Evolutionary conservation across 345 rosid genomes (phyloP).

Genomic region (Eucalyptus regnans): DNA sequence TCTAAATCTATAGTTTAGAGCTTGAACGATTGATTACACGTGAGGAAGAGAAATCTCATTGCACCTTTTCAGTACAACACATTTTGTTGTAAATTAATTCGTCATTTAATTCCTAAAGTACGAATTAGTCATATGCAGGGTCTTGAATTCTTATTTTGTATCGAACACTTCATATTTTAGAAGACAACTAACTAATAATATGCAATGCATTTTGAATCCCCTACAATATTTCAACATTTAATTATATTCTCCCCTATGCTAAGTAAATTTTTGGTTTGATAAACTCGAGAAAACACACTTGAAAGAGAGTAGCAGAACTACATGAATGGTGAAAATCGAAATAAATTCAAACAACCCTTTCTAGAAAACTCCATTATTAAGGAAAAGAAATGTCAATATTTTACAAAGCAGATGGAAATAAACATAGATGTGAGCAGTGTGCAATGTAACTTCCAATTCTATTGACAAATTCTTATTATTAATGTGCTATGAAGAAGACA

Average conservation of each 20-base stretch:
- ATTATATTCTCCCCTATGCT: not conserved
- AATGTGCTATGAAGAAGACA: not conserved
- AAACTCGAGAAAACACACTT: not conserved
- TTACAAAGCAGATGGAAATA: not conserved
- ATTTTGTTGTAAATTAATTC: not conserved
- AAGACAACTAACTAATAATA: not conserved
- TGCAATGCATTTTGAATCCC: not conserved
- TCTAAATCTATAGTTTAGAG: not conserved
- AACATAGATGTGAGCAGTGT: not conserved
- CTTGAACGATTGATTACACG: not conserved
- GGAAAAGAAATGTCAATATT: not conserved
- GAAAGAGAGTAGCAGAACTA: not conserved
- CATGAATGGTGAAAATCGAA: not conserved
- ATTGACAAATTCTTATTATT: not conserved
- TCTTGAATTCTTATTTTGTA: not conserved
- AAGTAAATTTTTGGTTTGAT: not conserved
- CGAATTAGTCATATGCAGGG: not conserved
- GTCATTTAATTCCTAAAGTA: not conserved
- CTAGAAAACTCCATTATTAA: not conserved
- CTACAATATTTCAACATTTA: not conserved
- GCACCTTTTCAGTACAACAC: not conserved
- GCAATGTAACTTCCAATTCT: not conserved
- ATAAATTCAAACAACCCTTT: not conserved
- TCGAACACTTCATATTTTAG: not conserved
- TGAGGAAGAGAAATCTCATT: not conserved